Percentiles rank a stretch among this genome's conserved stretches.
Conservation (phyloP, 306 rosid species). For the Lablab purpureus region DNA sequence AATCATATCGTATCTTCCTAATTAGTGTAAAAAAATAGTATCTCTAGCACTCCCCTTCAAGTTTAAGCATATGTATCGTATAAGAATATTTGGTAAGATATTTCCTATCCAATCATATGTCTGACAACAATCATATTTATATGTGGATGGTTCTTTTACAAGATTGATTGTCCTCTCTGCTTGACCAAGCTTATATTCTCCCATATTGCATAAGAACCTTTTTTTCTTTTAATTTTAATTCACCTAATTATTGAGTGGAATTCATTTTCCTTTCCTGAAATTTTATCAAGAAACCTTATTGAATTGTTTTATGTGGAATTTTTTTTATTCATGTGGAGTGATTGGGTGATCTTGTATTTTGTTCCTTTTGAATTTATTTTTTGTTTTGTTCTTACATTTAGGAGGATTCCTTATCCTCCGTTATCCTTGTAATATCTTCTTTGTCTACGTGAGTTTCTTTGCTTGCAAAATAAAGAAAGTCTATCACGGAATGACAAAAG, state of each 20-base stretch:
- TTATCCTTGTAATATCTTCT: neutral
- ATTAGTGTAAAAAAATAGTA: too few species aligned
- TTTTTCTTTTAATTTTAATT: neutral
- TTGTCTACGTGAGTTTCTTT: neutral
- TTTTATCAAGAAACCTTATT: neutral
- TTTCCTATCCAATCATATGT: too few species aligned
- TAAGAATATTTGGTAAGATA: too few species aligned
- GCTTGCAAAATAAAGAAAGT: neutral
- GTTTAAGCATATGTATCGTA: too few species aligned
- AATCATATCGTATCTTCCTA: too few species aligned
- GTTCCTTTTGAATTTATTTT: neutral
- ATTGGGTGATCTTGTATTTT: neutral
- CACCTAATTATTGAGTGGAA: too few species aligned
- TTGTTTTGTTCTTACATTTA: neutral
- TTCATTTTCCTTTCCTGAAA: too few species aligned
- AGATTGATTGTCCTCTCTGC: neutral
- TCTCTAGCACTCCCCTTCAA: too few species aligned
- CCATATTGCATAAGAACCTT: neutral
- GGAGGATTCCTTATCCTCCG: neutral
- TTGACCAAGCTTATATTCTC: neutral
- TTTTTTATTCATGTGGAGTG: neutral
- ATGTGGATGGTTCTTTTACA: neutral
- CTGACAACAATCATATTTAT: neutral
- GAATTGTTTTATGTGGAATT: neutral
- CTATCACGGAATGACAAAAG: conserved; percentile 7